Evolutionary conservation across 2,329 filamentous ascomycete species (phyloP), one percentile per base, ranked within the genome.

Genomic region (Xylariaceae sp.): DNA sequence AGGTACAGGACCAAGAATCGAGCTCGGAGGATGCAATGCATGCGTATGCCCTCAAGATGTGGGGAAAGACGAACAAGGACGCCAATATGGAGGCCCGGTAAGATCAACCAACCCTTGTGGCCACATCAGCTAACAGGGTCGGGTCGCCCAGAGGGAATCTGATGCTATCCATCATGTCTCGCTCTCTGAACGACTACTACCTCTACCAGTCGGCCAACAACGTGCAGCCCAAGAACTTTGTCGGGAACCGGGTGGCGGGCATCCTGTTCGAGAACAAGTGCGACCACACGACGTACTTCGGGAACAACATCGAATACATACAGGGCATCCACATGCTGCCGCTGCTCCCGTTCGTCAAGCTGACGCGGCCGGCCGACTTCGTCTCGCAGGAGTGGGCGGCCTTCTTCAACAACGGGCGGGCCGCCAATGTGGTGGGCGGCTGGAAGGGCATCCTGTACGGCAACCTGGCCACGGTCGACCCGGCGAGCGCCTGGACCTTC

Each of bases 211-310:
- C 60, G 24, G 64, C 72, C 58, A 94, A 94, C 57, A 67, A 60
- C 32, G 60, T 70, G 13, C 76, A 94, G 49, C 90, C 90, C 0
- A 47, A 68, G 1, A 65, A 80, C n/a, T 94, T 93, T 54, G 78
- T 85, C 42, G 74, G 67, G 26, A 96, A 96, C 67, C 88, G 83
- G 59, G 76, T 71, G 23, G 68, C 70, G 3, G 75, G 76, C 5
- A 80, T 80, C 43, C 56, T 94, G 7, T 96, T 95, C 51, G 90
- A 96, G 61, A 95, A 95, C 66, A 96, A 96, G 62, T 73, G 88
- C 34, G 86, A 96, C 56, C 87, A 95, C 59, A 82, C 83, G 3
- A 95, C 90, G 1, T 95, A 87, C 61, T 95, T 95, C 51, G 85
- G 86, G 29, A 57, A 64, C 32, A 75, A 80, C 37, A 70, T 76